Conservation (phyloP, 192 early-diverging fungal species). For the Pecoramyces ruminantium region DNA sequence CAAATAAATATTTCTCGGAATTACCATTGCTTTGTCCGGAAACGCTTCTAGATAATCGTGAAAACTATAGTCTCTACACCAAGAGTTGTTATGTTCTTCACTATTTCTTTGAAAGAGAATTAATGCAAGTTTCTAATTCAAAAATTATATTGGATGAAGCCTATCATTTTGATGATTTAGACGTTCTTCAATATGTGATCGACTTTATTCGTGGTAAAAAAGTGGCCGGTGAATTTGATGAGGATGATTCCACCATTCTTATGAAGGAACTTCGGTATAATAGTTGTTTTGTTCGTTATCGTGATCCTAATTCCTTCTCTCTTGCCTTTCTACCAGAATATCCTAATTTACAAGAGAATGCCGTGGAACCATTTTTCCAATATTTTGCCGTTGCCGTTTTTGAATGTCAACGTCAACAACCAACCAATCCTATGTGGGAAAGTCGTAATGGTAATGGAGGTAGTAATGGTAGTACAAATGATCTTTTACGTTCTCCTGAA, state of each 20-base stretch:
- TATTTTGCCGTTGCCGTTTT: background rate
- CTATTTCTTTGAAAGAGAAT: background rate
- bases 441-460: background rate
- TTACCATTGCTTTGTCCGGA: background rate
- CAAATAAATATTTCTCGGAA: background rate
- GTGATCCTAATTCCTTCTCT: background rate
- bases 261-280: background rate
- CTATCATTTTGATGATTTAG: background rate
- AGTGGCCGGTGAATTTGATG: background rate
- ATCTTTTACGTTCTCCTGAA: background rate
- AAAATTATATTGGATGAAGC: background rate
- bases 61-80: background rate
- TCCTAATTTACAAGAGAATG: background rate
- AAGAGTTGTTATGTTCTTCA: background rate
- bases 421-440: background rate
- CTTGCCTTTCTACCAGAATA: background rate
- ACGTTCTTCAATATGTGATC: background rate
- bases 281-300: background rate
- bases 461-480: background rate
- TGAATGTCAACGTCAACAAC: background rate
- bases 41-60: background rate
- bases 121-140: background rate
- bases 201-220: background rate
- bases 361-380: background rate
- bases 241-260: background rate